Base-by-base conservation (phyloP, 352 stramenopile species). In the Globisporangium orthogonon region DNA sequence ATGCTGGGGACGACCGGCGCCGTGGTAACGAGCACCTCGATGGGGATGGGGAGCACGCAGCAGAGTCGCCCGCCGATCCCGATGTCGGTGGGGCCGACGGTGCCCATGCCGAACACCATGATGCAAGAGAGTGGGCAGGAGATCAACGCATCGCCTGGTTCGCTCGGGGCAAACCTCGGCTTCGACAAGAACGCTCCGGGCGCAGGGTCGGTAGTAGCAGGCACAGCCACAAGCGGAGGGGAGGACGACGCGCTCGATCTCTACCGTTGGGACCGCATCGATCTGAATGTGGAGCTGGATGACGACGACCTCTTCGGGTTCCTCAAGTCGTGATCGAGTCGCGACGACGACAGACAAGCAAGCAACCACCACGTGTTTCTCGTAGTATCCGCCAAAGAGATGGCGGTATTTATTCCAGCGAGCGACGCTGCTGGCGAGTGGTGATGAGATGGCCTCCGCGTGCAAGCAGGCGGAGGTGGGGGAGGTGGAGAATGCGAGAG, bases 261-360 rank as follows among this genome's bases (percentile, higher is more conserved):
- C 30, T 89, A 88, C 56, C 78, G 75, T 28, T 92, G 82, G 82
- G 79, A 91, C 56, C 73, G 78, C 54, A 87, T 94, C 61, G 78
- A 92, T 60, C 65, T 91, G 41, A 87, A 93, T 60, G 83, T 91
- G 61, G 79, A 73, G 58, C 69, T 95, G 57, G 80, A 87, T 67
- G 85, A 93, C 52, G 80, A 92, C 58, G 85, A 95, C 62, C 69
- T 95, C 15, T 95, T 95, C 52, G 74, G 81, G 37, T 95, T 95
- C 70, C 56, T 95, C 33, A 90, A 89, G 65, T 86, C 84, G 51
- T 90, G 79, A 69, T 23, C 28, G 50, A 52, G 54, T 69, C 65
- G 64, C 60, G 52, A 65, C 66, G 56, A 30, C 43, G 62, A 53
- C 61, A 63, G 60, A 62, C 60, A 59, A 23, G 41, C 13, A 45